Percentiles rank a stretch among this genome's conserved stretches.
These are phyloP conservation scores for Austroboletus novae-zelandiae DNA, from an alignment of 1,284 basidiomycete genomes.

Conservation along the genomic window DNA sequence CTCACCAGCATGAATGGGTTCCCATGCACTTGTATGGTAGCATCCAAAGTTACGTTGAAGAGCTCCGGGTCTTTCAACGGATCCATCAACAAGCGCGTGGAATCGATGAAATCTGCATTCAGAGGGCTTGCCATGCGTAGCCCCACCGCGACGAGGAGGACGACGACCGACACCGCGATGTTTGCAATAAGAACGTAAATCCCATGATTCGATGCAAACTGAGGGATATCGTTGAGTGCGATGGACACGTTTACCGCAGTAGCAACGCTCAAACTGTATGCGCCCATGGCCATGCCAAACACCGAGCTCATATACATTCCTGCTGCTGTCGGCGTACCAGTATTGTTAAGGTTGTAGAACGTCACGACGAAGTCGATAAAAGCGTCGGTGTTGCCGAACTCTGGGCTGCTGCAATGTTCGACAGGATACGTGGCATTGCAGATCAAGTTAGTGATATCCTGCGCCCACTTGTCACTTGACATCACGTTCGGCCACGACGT, in stretches of 20 bases:
- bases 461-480: background rate
- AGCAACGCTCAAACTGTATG: background rate
- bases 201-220: background rate
- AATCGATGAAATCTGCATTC: background rate
- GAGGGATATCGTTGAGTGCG: no score
- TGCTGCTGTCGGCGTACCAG: no score
- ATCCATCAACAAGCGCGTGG: background rate
- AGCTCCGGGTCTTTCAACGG: conserved; percentile 1
- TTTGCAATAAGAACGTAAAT: conserved; percentile 4
- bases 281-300: background rate
- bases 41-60: conserved; percentile 1
- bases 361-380: no score
- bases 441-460: background rate
- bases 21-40: background rate
- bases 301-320: background rate
- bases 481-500: conserved; percentile 1
- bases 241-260: no score
- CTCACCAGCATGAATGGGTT: conserved; percentile 3
- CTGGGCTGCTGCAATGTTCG: no score
- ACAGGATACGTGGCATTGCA: conserved; percentile 1
- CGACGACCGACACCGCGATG: background rate
- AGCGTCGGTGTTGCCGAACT: no score
- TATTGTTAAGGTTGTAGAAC: no score
- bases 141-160: background rate
- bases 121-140: no score